Evolutionary conservation across 2,329 filamentous ascomycete genomes (phyloP).

Genomic region (Ceratocystis papillata): DNA sequence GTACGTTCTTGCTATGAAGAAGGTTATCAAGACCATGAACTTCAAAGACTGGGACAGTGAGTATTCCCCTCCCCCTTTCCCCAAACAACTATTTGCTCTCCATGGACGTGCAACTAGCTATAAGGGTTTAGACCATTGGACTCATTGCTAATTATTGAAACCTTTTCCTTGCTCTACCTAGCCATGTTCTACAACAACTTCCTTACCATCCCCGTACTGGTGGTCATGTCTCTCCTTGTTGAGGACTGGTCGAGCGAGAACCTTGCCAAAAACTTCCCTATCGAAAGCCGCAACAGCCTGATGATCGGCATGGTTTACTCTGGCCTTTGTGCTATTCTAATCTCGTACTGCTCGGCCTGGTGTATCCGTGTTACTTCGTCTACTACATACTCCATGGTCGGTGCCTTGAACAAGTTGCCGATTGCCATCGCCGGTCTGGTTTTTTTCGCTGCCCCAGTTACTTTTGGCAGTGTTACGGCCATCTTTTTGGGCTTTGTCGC

Average conservation of each 20-base stretch:
- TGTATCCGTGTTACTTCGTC: constrained; percentile 95
- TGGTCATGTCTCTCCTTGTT: constrained; percentile 66
- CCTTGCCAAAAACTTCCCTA: constrained; percentile 76
- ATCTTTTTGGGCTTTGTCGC: constrained; percentile 86
- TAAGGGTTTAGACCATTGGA: too few relatives aligned
- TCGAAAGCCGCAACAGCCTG: constrained; percentile 65
- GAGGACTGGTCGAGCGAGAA: constrained; percentile 91
- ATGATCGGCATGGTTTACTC: constrained; percentile 88
- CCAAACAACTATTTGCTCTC: not conserved
- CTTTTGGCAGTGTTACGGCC: constrained; percentile 80
- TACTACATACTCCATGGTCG: constrained; percentile 98
- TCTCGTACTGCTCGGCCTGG: constrained; percentile 99
- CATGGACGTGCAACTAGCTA: too few relatives aligned
- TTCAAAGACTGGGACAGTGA: constrained; percentile 99
- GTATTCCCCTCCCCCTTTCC: constrained; percentile 33
- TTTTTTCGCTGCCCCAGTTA: constrained; percentile 92
- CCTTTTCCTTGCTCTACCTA: constrained; percentile 32
- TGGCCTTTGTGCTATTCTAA: constrained; percentile 85
- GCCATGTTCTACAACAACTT: constrained; percentile 99
- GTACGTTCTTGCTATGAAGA: constrained; percentile 87
- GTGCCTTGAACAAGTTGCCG: constrained; percentile 93
- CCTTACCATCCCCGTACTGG: constrained; percentile 82
- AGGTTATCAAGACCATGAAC: constrained; percentile 98
- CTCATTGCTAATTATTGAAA: not conserved
- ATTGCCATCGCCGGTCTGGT: constrained; percentile 84